phyloP scores from a whole-genome alignment of 352 stramenopile species.

The Bremia lactucae region DNA sequence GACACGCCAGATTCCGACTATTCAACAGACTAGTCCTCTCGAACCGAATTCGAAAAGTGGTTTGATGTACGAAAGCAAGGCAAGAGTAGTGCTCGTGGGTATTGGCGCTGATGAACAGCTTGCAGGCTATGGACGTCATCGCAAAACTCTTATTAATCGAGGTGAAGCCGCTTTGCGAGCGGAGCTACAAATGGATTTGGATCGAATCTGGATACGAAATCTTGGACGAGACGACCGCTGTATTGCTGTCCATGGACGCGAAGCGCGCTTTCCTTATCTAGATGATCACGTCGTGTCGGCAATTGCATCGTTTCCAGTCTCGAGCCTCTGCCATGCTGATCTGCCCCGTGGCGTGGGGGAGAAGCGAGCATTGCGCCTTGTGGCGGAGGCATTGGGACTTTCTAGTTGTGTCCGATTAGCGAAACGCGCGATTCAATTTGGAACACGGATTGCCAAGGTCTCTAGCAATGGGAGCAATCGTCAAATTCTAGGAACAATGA shows the following conservation, averaged over 20 bases:
- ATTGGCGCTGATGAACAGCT: conserved; percentile 95
- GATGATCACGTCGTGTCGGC: conserved; percentile 87
- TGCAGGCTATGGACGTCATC: conserved; percentile 90
- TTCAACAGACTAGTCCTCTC: not conserved
- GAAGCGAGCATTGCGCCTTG: conserved; percentile 85
- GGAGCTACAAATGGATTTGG: conserved; percentile 86
- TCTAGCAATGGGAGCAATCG: conserved; percentile 57
- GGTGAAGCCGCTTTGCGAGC: conserved; percentile 43
- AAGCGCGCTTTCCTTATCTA: conserved; percentile 92
- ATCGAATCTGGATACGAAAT: conserved; percentile 91
- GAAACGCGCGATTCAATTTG: conserved; percentile 95
- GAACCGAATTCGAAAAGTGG: too few relatives aligned
- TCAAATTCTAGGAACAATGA: conserved; percentile 33
- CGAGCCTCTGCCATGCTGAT: conserved; percentile 71
- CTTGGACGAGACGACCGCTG: conserved; percentile 92
- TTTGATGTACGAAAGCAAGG: conserved; percentile 38
- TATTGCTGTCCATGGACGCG: conserved; percentile 85
- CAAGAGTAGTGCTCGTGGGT: conserved; percentile 81
- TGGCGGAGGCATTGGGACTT: conserved; percentile 63
- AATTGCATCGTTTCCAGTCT: conserved; percentile 51
- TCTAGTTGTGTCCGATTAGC: conserved; percentile 50
- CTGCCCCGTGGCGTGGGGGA: conserved; percentile 79
- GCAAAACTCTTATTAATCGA: conserved; percentile 63
- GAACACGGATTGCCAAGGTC: conserved; percentile 85
- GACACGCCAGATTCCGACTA: conserved; percentile 6